These are phyloP conservation scores for Taphrina communis DNA, from an alignment of 1,139 yeast species.

Conservation along the genomic window DNA sequence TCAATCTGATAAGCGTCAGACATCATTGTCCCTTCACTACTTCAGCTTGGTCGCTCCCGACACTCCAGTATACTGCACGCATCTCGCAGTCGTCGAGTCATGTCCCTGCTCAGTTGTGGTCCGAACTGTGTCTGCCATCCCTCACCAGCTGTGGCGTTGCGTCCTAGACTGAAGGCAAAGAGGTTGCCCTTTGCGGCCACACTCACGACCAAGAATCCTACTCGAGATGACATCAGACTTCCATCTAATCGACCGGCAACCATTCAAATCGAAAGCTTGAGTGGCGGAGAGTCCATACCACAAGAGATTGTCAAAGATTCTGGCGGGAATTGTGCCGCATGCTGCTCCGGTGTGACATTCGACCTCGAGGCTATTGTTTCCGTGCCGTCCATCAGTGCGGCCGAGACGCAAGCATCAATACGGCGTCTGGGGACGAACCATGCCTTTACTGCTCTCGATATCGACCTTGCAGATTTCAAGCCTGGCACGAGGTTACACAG, in stretches of 20 bases:
- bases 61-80: not conserved
- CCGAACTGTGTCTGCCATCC: constrained; percentile 41
- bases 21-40: not conserved
- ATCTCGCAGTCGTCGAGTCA: constrained; percentile 1
- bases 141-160: constrained; percentile 33
- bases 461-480: constrained; percentile 27
- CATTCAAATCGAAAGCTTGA: constrained; percentile 21
- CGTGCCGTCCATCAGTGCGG: not conserved
- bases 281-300: constrained; percentile 23
- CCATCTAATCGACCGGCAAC: constrained; percentile 1
- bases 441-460: constrained; percentile 20
- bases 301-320: constrained; percentile 21
- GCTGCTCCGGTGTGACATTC: constrained; percentile 37
- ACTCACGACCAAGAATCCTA: constrained; percentile 30
- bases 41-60: not conserved
- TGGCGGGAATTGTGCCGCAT: constrained; percentile 34
- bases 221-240: constrained; percentile 17
- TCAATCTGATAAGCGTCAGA: not conserved
- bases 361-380: constrained; percentile 29
- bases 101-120: constrained; percentile 37
- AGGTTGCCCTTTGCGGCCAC: constrained; percentile 30
- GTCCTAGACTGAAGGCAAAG: constrained; percentile 33
- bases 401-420: not conserved
- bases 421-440: constrained; percentile 3
- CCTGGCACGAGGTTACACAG: constrained; percentile 33